A percentile compares a stretch with the other conserved stretches of the same genome.
phyloP scores from a whole-genome alignment of 2,329 filamentous ascomycete species.

The Pezicula neosporulosa region DNA sequence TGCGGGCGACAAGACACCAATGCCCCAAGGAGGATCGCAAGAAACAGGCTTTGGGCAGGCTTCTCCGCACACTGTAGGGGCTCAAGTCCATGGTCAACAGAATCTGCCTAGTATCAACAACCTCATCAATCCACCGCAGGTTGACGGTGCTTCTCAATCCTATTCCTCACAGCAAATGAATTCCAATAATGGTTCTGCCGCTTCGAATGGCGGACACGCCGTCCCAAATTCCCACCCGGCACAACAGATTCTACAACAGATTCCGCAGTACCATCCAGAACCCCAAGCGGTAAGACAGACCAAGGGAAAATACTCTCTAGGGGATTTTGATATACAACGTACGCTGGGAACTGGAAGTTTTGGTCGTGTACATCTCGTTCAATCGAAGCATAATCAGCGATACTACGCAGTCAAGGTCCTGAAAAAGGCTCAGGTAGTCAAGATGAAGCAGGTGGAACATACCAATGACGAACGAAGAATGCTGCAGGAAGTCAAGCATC shows the following conservation, averaged over 20 bases:
- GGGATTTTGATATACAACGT: constrained; percentile 84
- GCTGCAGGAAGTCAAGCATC: constrained; percentile 95
- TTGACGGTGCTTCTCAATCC: constrained; percentile 38
- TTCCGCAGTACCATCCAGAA: constrained; percentile 2
- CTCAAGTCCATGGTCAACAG: constrained; percentile 37
- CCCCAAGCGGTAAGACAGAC: constrained; percentile 59
- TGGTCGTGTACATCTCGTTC: constrained; percentile 91
- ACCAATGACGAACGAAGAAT: constrained; percentile 97
- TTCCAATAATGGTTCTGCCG: constrained; percentile 5
- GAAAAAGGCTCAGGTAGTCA: constrained; percentile 97
- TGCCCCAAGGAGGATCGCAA: constrained; percentile 27
- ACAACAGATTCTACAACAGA: constrained; percentile 12
- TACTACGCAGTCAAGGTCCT: constrained; percentile 98
- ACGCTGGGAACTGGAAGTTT: constrained; percentile 97
- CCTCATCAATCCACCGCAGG: constrained; percentile 67
- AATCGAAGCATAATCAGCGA: constrained; percentile 96
- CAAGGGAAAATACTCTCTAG: constrained; percentile 94
- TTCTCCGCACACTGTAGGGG: constrained; percentile 18
- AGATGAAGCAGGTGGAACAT: constrained; percentile 99
- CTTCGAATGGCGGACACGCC: constrained; percentile 26
- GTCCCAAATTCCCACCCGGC: constrained; percentile 2
- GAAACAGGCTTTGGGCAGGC: constrained; percentile 25
- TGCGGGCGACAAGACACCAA: constrained; percentile 27
- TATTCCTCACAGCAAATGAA: constrained; percentile 22
- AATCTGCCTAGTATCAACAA: constrained; percentile 81